Percentiles rank a stretch among this genome's conserved stretches.
Conservation (phyloP, 345 rosid species). For the Camelina sativa region DNA sequence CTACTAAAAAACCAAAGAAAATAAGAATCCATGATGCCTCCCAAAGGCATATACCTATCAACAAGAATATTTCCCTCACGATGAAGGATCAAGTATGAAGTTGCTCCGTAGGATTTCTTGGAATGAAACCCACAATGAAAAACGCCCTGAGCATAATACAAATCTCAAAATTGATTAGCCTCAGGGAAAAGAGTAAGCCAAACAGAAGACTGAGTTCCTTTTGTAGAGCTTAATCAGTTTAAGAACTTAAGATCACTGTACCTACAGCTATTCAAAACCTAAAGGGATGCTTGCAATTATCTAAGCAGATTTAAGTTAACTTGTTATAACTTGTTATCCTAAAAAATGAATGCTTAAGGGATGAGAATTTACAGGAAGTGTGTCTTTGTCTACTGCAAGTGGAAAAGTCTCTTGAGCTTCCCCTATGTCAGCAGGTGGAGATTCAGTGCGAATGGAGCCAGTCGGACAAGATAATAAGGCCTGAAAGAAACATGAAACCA, state of each 20-base stretch:
- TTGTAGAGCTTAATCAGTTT: no score
- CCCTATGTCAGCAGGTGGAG: constrained; percentile 57
- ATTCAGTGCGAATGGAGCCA: constrained; percentile 60
- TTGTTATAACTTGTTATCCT: background rate
- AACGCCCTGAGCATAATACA: constrained; percentile 53
- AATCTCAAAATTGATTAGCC: background rate
- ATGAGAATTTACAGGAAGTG: constrained; percentile 53
- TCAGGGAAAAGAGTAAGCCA: constrained; percentile 14
- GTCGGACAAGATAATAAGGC: constrained; percentile 72
- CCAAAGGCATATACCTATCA: constrained; percentile 51
- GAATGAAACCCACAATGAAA: constrained; percentile 78
- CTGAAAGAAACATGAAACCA: constrained; percentile 43
- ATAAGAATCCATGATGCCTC: constrained; percentile 9
- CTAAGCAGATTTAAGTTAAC: background rate
- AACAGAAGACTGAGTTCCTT: no score
- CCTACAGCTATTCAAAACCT: constrained; percentile 3
- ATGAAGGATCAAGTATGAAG: constrained; percentile 60
- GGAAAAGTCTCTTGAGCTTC: constrained; percentile 67
- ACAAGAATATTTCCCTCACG: constrained; percentile 66
- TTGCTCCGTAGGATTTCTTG: constrained; percentile 64
- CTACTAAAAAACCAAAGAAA: background rate
- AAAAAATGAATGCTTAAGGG: background rate
- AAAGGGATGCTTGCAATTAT: background rate
- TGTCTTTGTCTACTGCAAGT: constrained; percentile 53
- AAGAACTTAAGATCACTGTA: no score